These are phyloP conservation scores for Sporobolus alterniflorus DNA, from an alignment of 202 grass and related monocot species.

Conservation along the genomic window DNA sequence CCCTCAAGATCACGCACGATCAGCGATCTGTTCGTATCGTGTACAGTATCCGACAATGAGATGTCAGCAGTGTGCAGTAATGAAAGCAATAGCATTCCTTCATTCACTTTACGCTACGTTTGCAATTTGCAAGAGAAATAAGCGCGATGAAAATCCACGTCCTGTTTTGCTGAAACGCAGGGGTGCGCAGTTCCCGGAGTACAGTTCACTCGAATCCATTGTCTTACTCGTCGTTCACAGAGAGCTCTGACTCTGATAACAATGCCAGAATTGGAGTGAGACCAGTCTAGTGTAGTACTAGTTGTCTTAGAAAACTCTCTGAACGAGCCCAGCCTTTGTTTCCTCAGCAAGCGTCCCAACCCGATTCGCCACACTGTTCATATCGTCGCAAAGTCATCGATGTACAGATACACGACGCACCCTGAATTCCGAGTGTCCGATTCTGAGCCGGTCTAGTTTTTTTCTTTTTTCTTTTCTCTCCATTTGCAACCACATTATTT, in stretches of 20 bases:
- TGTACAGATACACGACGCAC: no score
- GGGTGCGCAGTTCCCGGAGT: no score
- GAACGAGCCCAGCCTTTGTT: background rate
- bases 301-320: constrained; percentile 7
- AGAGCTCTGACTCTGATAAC: background rate
- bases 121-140: background rate
- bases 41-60: background rate
- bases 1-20: constrained; percentile 31
- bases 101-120: background rate
- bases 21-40: constrained; percentile 20
- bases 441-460: background rate
- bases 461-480: background rate
- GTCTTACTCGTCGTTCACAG: background rate
- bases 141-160: background rate
- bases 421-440: constrained; percentile 7
- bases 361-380: background rate
- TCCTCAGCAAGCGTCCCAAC: constrained; percentile 14
- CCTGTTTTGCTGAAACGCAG: background rate
- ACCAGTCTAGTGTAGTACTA: background rate
- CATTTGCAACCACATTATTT: constrained; percentile 2
- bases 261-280: background rate
- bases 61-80: background rate
- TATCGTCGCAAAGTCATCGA: background rate
- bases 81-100: background rate
- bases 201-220: background rate